Evolutionary conservation across 805 yeast species (phyloP), one percentile per base, ranked within the genome.

Genomic region (Saccharomycopsis vini): DNA sequence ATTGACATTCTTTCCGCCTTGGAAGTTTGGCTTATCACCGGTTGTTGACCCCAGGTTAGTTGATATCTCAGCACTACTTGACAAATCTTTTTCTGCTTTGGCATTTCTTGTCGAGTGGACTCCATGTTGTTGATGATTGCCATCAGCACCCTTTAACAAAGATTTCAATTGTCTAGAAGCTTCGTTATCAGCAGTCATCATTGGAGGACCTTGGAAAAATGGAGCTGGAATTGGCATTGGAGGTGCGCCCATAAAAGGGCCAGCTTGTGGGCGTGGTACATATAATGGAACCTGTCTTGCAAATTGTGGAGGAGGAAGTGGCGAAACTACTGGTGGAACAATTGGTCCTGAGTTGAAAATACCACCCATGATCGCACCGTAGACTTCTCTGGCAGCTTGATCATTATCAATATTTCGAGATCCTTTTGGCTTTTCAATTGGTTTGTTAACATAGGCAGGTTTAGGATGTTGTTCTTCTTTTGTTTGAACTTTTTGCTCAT

Each of bases 251-350:
- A 9, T 30, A 16, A 13, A 30, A 24, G 6, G 6, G 10, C 28
- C 28, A 24, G 28, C 6, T 7, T 6, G 28, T 7, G 28, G 10
- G 6, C 10, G 10, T 24, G 28, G 28, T 24, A 7, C 10, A 24
- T 6, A 10, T 7, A 24, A 7, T 24, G 28, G 6, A 7, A 10
- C 28, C 10, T 6, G 28, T 6, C 10, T 24, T 24, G 28, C 48
- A 22, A 42, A 50, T 24, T 36, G 35, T 26, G 34, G 43, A 30
- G 34, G 50, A 40, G 50, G 58, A 34, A 47, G 44, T 42, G 53
- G 58, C 43, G 43, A 47, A 19, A 51, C 56, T 49, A 52, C 32
- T 18, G 41, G 50, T 32, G 54, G 50, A 33, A 44, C 35, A 26
- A 45, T 46, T 6, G 51, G 56, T 15, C 56, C 57, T 30, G 10